Evolutionary conservation across 805 yeast genomes (phyloP).

Genomic region (Blastobotrys mokoenaii): DNA sequence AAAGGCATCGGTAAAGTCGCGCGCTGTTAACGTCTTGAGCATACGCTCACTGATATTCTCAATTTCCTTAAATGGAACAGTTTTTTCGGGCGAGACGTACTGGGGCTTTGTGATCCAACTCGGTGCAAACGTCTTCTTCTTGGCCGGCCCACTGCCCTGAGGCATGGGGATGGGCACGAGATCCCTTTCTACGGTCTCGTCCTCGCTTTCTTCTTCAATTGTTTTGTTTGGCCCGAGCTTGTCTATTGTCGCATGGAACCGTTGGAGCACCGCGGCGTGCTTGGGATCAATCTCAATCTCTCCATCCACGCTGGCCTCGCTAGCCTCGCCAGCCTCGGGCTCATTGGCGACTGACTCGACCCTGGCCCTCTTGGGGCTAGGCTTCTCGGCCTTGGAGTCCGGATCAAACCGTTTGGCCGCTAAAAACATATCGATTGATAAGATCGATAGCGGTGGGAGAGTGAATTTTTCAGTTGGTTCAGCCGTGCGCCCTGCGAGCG

Average conservation of each 20-base stretch:
- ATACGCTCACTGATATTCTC: conserved; percentile 34
- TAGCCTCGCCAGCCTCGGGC: conserved; percentile 6
- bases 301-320: conserved; percentile 10
- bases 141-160: conserved; percentile 38
- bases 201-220: conserved; percentile 13
- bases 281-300: conserved; percentile 27
- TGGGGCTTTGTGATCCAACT: conserved; percentile 60
- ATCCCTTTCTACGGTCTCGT: conserved; percentile 19
- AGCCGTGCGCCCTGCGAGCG: background rate
- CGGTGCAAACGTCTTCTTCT: conserved; percentile 28
- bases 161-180: conserved; percentile 85
- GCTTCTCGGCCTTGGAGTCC: background rate
- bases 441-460: no score
- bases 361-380: background rate
- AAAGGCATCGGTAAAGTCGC: conserved; percentile 52
- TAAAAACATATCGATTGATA: conserved; percentile 10
- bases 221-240: conserved; percentile 10
- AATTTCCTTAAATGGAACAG: conserved; percentile 43
- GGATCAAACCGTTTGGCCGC: conserved; percentile 18
- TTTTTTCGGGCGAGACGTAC: conserved; percentile 41
- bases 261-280: conserved; percentile 43
- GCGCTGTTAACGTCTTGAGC: conserved; percentile 37
- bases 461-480: no score
- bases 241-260: conserved; percentile 33
- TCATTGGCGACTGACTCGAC: background rate